These are phyloP conservation scores for Collybiopsis luxurians DNA, from an alignment of 768 basidiomycete genomes.

Conservation along the genomic window DNA sequence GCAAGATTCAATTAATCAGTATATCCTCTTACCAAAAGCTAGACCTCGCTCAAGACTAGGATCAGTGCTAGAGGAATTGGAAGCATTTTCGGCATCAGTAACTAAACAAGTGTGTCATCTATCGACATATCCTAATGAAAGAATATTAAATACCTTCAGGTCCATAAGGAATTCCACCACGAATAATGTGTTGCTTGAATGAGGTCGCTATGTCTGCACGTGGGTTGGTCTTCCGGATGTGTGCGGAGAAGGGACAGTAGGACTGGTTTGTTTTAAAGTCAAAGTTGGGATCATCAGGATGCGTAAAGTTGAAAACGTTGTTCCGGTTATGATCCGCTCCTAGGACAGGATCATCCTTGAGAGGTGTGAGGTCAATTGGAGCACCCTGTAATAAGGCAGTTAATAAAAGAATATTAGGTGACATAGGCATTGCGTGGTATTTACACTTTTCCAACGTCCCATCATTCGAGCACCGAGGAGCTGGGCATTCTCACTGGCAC, in stretches of 20 bases:
- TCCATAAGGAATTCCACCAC: constrained; percentile 8
- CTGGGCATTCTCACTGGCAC: constrained; percentile 20
- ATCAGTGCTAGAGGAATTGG: background rate
- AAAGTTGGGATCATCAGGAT: constrained; percentile 6
- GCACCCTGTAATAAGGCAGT: constrained; percentile 21
- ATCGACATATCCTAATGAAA: background rate
- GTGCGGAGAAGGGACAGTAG: constrained; percentile 29
- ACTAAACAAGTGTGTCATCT: background rate
- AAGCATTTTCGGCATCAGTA: constrained; percentile 4
- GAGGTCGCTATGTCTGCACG: constrained; percentile 17
- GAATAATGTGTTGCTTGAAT: constrained; percentile 4
- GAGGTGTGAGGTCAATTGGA: constrained; percentile 26
- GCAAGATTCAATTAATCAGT: background rate
- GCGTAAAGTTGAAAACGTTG: constrained; percentile 30
- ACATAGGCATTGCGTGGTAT: background rate
- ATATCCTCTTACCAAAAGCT: constrained; percentile 4
- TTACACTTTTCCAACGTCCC: constrained; percentile 31
- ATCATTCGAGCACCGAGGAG: constrained; percentile 30
- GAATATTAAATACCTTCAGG: constrained; percentile 16
- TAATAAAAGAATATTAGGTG: background rate
- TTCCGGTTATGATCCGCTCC: constrained; percentile 18
- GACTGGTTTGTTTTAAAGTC: constrained; percentile 18
- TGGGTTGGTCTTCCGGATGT: constrained; percentile 27
- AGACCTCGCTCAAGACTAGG: constrained; percentile 7
- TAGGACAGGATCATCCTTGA: constrained; percentile 22